phyloP scores from a whole-genome alignment of 176 grass and related monocot species.

The Oryza rufipogon region DNA sequence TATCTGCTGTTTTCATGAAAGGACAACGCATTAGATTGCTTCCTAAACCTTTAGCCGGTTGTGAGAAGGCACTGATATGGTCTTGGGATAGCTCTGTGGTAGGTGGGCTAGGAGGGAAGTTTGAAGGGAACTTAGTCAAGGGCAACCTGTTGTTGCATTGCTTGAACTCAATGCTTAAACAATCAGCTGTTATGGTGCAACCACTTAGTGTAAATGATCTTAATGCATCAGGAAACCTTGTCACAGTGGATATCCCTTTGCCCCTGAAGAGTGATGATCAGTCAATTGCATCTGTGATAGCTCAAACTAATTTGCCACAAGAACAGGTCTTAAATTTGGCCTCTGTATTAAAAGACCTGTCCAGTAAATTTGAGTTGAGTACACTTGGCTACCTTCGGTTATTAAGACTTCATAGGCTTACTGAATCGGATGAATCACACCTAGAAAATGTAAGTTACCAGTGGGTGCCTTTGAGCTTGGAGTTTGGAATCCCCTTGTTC shows the following conservation, averaged over 20 bases:
- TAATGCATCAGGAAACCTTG: conserved; percentile 65
- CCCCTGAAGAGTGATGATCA: conserved; percentile 81
- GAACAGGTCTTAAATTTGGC: conserved; percentile 61
- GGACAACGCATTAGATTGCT: conserved; percentile 84
- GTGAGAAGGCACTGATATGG: conserved; percentile 93
- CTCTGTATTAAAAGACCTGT: conserved; percentile 71
- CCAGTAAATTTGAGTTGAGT: conserved; percentile 63
- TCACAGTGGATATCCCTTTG: conserved; percentile 82
- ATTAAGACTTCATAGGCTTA: conserved; percentile 74
- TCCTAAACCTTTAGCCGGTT: conserved; percentile 83
- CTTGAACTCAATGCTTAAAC: conserved; percentile 92
- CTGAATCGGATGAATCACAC: conserved; percentile 41
- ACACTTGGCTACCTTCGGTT: conserved; percentile 91
- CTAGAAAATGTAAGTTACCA: conserved; percentile 65
- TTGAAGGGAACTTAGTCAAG: conserved; percentile 97
- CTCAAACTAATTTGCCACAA: conserved; percentile 50
- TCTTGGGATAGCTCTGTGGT: conserved; percentile 90
- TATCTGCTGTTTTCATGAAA: conserved; percentile 93
- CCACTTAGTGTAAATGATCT: conserved; percentile 85
- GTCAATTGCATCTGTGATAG: conserved; percentile 54
- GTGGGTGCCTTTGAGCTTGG: conserved; percentile 94
- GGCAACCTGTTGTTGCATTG: conserved; percentile 86
- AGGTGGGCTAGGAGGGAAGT: conserved; percentile 85
- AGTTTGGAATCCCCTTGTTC: conserved; percentile 96
- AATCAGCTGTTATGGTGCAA: conserved; percentile 91